Conservation (phyloP, 1,284 basidiomycete species). For the Tilletiaria anomala region DNA sequence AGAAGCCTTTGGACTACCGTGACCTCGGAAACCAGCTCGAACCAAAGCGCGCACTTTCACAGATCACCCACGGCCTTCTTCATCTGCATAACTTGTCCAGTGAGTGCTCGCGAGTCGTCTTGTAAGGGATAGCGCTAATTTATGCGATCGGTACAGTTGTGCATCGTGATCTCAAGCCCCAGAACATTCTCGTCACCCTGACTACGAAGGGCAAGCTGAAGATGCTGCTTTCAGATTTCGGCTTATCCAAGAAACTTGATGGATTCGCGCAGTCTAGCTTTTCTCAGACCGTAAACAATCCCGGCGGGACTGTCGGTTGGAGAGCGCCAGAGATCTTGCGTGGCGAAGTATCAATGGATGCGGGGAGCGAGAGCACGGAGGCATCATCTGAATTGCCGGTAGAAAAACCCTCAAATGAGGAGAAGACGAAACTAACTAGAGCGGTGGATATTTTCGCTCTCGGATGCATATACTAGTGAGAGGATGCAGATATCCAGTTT, state of each 20-base stretch:
- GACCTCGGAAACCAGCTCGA: constrained; percentile 40
- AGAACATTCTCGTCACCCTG: constrained; percentile 75
- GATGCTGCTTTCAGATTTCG: constrained; percentile 38
- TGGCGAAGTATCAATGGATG: constrained; percentile 25
- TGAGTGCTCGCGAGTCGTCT: neutral
- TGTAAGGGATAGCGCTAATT: neutral
- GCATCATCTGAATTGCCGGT: constrained; percentile 9
- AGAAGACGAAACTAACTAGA: constrained; percentile 22
- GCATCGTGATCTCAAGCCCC: constrained; percentile 95
- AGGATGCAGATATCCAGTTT: neutral
- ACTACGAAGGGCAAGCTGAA: constrained; percentile 24
- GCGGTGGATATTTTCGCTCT: constrained; percentile 38
- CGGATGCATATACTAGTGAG: constrained; percentile 31
- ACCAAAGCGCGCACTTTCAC: constrained; percentile 69
- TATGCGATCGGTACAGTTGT: constrained; percentile 46
- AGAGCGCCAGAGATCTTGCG: constrained; percentile 36
- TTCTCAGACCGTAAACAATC: constrained; percentile 35
- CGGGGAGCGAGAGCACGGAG: constrained; percentile 11
- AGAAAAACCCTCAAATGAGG: constrained; percentile 7
- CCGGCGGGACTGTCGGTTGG: constrained; percentile 37
- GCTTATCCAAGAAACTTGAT: constrained; percentile 34
- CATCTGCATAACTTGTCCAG: constrained; percentile 84
- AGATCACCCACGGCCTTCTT: constrained; percentile 73
- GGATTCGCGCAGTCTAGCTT: constrained; percentile 33
- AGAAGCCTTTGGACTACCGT: constrained; percentile 41